Percentiles rank a stretch among this genome's conserved stretches.
phyloP scores from a whole-genome alignment of 176 grass and related monocot genomes.

The Ampelocalamus luodianensis region DNA sequence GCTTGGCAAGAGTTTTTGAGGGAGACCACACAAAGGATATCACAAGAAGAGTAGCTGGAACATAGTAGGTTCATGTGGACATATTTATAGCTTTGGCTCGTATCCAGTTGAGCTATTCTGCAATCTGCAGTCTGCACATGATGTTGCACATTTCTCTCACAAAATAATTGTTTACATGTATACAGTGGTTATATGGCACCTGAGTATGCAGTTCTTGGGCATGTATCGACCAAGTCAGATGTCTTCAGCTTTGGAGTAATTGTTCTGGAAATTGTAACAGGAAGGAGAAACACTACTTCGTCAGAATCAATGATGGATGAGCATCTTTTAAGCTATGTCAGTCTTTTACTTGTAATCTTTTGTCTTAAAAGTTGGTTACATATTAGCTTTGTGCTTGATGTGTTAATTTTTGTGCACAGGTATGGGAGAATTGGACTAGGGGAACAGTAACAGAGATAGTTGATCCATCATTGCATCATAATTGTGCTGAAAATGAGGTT shows the following conservation, averaged over 20 bases:
- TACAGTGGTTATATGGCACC: slow-evolving; percentile 54
- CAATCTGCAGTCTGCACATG: background rate
- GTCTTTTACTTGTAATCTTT: background rate
- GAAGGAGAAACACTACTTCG: slow-evolving; percentile 48
- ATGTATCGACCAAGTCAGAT: slow-evolving; percentile 55
- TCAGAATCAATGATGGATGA: slow-evolving; percentile 43
- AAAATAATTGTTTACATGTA: background rate
- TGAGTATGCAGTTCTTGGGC: slow-evolving; percentile 57
- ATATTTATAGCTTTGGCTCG: background rate
- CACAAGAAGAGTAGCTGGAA: slow-evolving; percentile 76
- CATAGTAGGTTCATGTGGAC: slow-evolving; percentile 31
- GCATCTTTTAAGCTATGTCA: slow-evolving; percentile 33
- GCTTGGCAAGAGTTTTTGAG: slow-evolving; percentile 68
- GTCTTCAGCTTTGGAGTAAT: slow-evolving; percentile 65
- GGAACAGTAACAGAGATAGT: slow-evolving; percentile 23
- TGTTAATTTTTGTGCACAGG: background rate
- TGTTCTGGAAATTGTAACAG: slow-evolving; percentile 56
- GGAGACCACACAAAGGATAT: slow-evolving; percentile 52
- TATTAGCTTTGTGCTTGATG: background rate
- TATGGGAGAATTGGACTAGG: slow-evolving; percentile 37
- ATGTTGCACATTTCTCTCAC: background rate
- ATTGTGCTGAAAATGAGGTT: slow-evolving; percentile 26
- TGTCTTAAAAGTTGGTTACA: no score
- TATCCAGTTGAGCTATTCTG: background rate
- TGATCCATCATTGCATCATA: slow-evolving; percentile 1